phyloP scores from a whole-genome alignment of 805 yeast species.

The Metschnikowia lochheadii region DNA sequence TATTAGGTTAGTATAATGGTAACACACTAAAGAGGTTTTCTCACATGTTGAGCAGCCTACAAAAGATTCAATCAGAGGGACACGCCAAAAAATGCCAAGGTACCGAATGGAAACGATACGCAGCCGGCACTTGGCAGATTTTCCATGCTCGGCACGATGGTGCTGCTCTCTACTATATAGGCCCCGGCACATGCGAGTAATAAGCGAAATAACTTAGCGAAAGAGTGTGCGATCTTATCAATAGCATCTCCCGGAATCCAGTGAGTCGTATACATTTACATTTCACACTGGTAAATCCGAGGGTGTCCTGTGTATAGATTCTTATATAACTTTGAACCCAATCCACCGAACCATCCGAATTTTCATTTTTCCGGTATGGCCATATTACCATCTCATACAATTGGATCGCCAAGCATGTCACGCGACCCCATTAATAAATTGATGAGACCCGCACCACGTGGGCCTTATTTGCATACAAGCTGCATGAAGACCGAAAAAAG shows the following conservation, averaged over 20 bases:
- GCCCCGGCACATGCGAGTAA: background rate
- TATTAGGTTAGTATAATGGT: too few relatives aligned
- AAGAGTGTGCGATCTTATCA: background rate
- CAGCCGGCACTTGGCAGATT: background rate
- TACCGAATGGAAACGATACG: background rate
- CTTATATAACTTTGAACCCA: too few relatives aligned
- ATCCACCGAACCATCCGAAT: background rate
- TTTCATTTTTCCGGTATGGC: background rate
- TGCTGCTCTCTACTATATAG: background rate
- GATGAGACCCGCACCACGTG: conserved; percentile 3
- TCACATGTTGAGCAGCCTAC: background rate
- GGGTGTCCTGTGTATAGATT: too few relatives aligned
- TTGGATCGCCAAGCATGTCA: background rate
- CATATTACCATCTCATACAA: background rate
- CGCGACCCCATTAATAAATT: background rate
- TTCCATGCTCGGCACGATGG: background rate
- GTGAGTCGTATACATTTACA: background rate
- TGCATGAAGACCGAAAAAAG: conserved; percentile 2
- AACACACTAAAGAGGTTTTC: background rate
- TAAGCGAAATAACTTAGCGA: background rate
- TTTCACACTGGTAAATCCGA: background rate
- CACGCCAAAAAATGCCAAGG: background rate
- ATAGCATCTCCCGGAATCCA: background rate
- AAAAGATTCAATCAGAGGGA: too few relatives aligned
- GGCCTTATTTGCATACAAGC: conserved; percentile 1